Evolutionary conservation across 768 basidiomycete genomes (phyloP).

Genomic region (Tephrocybe sp.): DNA sequence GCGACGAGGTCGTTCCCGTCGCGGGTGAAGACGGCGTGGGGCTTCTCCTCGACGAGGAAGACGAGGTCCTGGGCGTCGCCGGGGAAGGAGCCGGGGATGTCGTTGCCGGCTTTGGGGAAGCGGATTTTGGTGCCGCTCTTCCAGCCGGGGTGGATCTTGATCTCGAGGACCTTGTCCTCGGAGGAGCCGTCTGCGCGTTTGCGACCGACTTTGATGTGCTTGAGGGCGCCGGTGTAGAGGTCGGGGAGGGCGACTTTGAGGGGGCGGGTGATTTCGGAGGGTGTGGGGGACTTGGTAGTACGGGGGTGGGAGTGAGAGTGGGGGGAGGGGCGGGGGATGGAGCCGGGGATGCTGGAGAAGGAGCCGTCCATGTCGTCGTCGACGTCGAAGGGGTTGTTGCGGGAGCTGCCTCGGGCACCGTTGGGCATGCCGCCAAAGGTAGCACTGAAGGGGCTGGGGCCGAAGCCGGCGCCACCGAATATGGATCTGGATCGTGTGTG

Average conservation of each 20-base stretch:
- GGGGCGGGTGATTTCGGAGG: slow-evolving; percentile 72
- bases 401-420: slow-evolving; percentile 19
- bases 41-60: slow-evolving; percentile 96
- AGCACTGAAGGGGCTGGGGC: too few relatives aligned
- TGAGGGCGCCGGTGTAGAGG: slow-evolving; percentile 80
- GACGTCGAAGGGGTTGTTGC: slow-evolving; percentile 35
- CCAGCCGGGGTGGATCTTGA: slow-evolving; percentile 86
- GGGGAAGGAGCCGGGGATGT: slow-evolving; percentile 55
- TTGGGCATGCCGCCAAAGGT: slow-evolving; percentile 32
- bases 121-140: slow-evolving; percentile 95
- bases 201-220: slow-evolving; percentile 86
- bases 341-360: slow-evolving; percentile 43
- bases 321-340: slow-evolving; percentile 19
- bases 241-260: slow-evolving; percentile 86
- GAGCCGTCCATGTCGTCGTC: slow-evolving; percentile 50
- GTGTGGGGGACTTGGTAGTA: slow-evolving; percentile 22
- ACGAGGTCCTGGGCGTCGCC: slow-evolving; percentile 89
- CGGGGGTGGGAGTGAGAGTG: slow-evolving; percentile 26
- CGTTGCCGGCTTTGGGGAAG: slow-evolving; percentile 87
- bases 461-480: slow-evolving; percentile 25
- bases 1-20: slow-evolving; percentile 80
- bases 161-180: slow-evolving; percentile 86
- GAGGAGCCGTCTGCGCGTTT: slow-evolving; percentile 67
- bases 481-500: slow-evolving; percentile 6
- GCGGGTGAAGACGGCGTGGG: slow-evolving; percentile 72